Evolutionary conservation across 768 basidiomycete species (phyloP), one percentile per base, ranked within the genome.

Genomic region (Russula abietina): DNA sequence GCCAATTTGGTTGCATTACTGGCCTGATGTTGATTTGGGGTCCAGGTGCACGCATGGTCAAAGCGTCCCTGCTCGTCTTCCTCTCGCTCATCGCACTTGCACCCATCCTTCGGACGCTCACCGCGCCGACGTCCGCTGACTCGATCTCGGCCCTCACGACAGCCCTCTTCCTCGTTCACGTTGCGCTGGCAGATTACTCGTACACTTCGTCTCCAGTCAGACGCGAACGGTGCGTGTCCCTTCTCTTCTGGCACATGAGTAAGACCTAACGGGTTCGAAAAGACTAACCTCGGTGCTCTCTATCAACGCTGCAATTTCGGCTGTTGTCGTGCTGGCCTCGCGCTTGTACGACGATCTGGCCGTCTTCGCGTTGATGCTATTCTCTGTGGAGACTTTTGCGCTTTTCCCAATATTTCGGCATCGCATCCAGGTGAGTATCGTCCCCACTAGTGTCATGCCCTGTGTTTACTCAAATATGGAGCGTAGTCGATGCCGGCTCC

Each of bases 91-190:
- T 97, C 78, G 87, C 93, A 17, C 79, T 98, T 59, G 88, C 94
- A 3, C 97, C 97, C 16, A 89, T 98, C 11, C 78, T 98, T 60
- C 84, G 88, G 70, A 98, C 96, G 6, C 76, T 99, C 70, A 96
- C 93, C 32, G 89, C 91, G 43, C 92, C 95, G 28, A 98, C 95
- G 4, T 97, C 96, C 43, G 91, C 91, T 14, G 97, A 99, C 73
- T 93, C 93, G 32, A 95, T 98, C 67, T 98, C 93, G 93, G 94
- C 96, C 7, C 75, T 98, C 55, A 84, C 93, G n/a, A 90, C 91
- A 4, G 79, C 80, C 56, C 82, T 98, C 49, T 91, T 98, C 73
- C 77, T 84, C 57, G 76, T 97, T 43, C 93, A 95, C 71, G 80
- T 86, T 22, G 76, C 95, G 61, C 76, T 98, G 53, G 89, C 89